These are phyloP conservation scores for Wickerhamiella domercqiae DNA, from an alignment of 805 yeast species.

Conservation along the genomic window DNA sequence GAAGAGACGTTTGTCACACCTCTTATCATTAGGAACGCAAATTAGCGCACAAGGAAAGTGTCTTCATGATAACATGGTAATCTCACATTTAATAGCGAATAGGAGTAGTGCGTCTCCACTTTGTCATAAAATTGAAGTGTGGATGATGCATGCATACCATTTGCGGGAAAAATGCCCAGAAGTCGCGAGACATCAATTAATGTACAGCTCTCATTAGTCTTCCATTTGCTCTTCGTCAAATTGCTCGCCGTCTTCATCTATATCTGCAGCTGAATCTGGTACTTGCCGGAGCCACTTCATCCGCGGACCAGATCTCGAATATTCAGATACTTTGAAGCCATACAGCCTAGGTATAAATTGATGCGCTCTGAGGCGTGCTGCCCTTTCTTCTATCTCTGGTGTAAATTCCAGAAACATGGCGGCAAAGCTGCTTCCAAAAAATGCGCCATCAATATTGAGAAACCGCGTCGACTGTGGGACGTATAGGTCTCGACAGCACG, in stretches of 20 bases:
- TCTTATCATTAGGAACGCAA: no score
- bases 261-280: slow-evolving; percentile 45
- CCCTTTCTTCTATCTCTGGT: slow-evolving; percentile 75
- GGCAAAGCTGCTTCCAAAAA: slow-evolving; percentile 90
- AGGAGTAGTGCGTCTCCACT: no score
- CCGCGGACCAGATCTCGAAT: slow-evolving; percentile 71
- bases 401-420: slow-evolving; percentile 82
- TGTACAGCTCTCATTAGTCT: no score
- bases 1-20: no score
- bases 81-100: no score
- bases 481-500: slow-evolving; percentile 84
- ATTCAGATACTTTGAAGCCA: slow-evolving; percentile 71
- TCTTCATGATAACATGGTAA: no score
- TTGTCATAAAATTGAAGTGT: no score
- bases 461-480: slow-evolving; percentile 78
- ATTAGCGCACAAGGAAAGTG: no score
- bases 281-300: slow-evolving; percentile 86
- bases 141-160: no score
- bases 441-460: slow-evolving; percentile 86
- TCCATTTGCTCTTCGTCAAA: no score
- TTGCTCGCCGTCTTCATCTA: slow-evolving; percentile 34
- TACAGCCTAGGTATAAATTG: slow-evolving; percentile 54
- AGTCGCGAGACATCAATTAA: no score
- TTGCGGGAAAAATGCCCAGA: no score
- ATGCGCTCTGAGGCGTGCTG: slow-evolving; percentile 40